Percentiles rank a stretch among this genome's conserved stretches.
These are phyloP conservation scores for Laburnicola sp. DNA, from an alignment of 2,329 filamentous ascomycete genomes.

Conservation along the genomic window DNA sequence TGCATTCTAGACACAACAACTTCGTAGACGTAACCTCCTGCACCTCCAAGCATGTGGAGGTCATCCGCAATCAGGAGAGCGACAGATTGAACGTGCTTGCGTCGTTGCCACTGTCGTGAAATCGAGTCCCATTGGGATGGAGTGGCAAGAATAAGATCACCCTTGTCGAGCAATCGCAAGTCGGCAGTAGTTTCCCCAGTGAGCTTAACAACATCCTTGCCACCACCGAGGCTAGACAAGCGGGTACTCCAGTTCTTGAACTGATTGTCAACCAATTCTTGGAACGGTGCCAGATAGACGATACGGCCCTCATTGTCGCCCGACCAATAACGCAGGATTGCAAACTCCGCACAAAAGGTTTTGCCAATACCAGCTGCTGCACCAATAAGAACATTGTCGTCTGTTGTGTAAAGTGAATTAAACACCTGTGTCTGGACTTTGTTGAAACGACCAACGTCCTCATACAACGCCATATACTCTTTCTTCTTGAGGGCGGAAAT, in stretches of 20 bases:
- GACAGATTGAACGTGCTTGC: conserved; percentile 91
- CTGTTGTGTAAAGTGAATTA: conserved; percentile 85
- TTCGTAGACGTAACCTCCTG: conserved; percentile 88
- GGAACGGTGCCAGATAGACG: conserved; percentile 92
- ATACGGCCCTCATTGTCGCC: conserved; percentile 72
- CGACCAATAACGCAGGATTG: conserved; percentile 85
- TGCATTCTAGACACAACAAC: conserved; percentile 98
- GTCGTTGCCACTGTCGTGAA: conserved; percentile 92
- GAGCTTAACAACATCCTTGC: conserved; percentile 89
- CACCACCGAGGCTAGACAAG: conserved; percentile 71
- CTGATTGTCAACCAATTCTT: conserved; percentile 84
- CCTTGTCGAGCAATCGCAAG: conserved; percentile 81
- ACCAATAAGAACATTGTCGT: conserved; percentile 92
- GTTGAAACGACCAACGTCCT: conserved; percentile 87
- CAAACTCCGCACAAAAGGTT: conserved; percentile 94
- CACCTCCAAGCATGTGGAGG: conserved; percentile 86
- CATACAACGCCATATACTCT: conserved; percentile 80
- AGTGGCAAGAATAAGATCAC: conserved; percentile 89
- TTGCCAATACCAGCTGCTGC: conserved; percentile 95
- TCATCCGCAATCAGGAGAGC: conserved; percentile 94
- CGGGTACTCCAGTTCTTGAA: conserved; percentile 84
- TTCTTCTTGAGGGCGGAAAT: conserved; percentile 84
- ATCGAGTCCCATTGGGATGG: conserved; percentile 94
- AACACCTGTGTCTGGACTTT: conserved; percentile 97
- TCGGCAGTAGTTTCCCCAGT: conserved; percentile 92